Evolutionary conservation across 495 filamentous ascomycete species (phyloP), one percentile per base, ranked within the genome.

Genomic region (Penicillium daleae): DNA sequence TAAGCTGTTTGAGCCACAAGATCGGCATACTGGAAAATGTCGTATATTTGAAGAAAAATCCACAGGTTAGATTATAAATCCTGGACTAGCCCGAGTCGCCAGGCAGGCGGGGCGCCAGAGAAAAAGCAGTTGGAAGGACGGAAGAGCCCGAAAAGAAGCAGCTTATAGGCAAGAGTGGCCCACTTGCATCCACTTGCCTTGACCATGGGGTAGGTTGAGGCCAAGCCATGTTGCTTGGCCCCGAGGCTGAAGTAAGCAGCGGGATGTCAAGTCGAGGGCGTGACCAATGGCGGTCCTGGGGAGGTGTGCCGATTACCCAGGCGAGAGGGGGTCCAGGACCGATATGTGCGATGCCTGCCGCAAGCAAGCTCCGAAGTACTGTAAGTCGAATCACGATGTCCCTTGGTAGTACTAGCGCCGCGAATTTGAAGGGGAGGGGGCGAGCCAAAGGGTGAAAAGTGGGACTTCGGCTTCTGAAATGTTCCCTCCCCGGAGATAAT

Each of bases 251-350:
- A n/a, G 51, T 57, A 59, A 26, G 59, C 61, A 15, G 60, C 32
- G 50, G 37, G 32, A 32, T 40, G 22, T 54, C 37, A 12, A 54
- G 49, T 40, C 42, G n/a, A 55, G 51, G 37, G 24, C 35, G 53
- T 39, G 33, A 27, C 67, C 67, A 70, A 65, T 66, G 37, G 54
- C 26, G 29, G 59, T 55, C 31, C 15, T 12, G 19, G 21, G 51
- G 35, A 60, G 31, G 24, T n/a, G 59, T 69, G 64, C 67, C 67
- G 67, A 35, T 69, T 69, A 66, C 29, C 67, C 64, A 64, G 63
- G 55, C 57, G 64, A 57, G 50, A 51, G 40, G 50, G 62, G 65
- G 40, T 46, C 62, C 44, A 65, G 63, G 32, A 24, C 44, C n/a
- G 27, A 44, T 52, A 44, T 56, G 42, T 57, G 56, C 31, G 21